Evolutionary conservation across 306 rosid species (phyloP).

Genomic region (Medicago arabica): DNA sequence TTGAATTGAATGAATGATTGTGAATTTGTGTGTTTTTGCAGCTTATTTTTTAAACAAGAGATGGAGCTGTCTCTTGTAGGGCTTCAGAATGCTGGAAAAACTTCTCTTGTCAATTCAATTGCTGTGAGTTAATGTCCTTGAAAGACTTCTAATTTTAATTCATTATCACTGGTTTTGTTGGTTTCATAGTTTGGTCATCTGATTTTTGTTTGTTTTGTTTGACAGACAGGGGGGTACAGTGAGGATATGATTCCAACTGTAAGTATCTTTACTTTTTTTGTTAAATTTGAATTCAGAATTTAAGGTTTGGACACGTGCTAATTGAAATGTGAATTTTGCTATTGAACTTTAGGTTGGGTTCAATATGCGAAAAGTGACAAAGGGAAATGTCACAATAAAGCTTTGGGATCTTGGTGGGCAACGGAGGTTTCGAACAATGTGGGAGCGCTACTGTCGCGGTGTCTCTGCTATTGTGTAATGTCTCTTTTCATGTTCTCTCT

Average conservation of each 20-base stretch:
- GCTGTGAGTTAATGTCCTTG: slow-evolving; percentile 71
- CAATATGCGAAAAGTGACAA: slow-evolving; percentile 92
- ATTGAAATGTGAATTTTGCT: slow-evolving; percentile 18
- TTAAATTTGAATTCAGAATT: slow-evolving; percentile 8
- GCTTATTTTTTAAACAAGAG: slow-evolving; percentile 92
- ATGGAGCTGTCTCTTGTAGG: slow-evolving; percentile 97
- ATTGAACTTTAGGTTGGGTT: slow-evolving; percentile 71
- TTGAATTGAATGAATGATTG: slow-evolving; percentile 25
- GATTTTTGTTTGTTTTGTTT: slow-evolving; percentile 36
- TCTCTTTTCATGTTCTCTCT: slow-evolving; percentile 40
- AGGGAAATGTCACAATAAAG: slow-evolving; percentile 94
- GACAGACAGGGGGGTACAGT: slow-evolving; percentile 89
- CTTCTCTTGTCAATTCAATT: slow-evolving; percentile 85
- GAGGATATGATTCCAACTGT: slow-evolving; percentile 99
- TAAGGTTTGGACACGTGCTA: neutral
- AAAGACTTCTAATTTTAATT: neutral
- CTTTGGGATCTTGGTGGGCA: slow-evolving; percentile 99
- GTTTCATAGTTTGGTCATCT: slow-evolving; percentile 35
- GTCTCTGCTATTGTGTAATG: slow-evolving; percentile 91
- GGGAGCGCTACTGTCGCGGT: slow-evolving; percentile 99
- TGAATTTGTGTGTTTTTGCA: slow-evolving; percentile 46
- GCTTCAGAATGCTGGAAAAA: slow-evolving; percentile 96
- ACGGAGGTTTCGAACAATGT: slow-evolving; percentile 91
- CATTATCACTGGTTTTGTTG: neutral
- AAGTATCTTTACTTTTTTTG: slow-evolving; percentile 42